Base-by-base conservation (phyloP, 345 rosid species). In the Pugionium cornutum region DNA sequence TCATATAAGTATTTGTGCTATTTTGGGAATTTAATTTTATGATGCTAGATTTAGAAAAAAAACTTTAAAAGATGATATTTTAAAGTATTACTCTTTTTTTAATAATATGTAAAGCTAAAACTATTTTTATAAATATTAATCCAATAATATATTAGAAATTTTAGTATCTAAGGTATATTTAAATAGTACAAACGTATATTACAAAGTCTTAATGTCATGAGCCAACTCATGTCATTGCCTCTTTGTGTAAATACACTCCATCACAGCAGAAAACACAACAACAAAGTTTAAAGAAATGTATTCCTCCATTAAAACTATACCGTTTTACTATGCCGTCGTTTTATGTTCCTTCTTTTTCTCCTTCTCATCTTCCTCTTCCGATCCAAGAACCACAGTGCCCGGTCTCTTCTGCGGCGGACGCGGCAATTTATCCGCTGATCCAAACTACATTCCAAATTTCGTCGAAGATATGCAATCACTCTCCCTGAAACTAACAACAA, bases 381-480 rank as follows among this genome's bases (percentile, higher is more conserved):
- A 66, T 32, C 43, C 48, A 11, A 65, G 72, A 66, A 58, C 61
- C 41, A 64, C 69, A 30, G 52, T 53, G 26, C 31, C 48, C 2
- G 42, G 9, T 6, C 78, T 76, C 31, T 69, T 61, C 64, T 58
- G 81, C 67, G 68, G 66, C 31, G 54, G 61, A 8, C 34, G 40
- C 54, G 39, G 30, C 58, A 57, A 44, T 7, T 36, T 57, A 61
- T 76, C 76, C 39, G 7, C 64, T 0, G 8, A 18, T 3, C 58
- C 65, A 3, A 41, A 46, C 69, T 71, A 9, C 69, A 71, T 71
- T 45, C 75, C 69, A 39, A 63, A 43, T 1, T 71, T 73, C 51
- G 58, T 81, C 35, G 44, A 53, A 30, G 41, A 56, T 3, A 76
- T 81, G 75, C 75, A 56, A 10, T 63, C 64, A 29, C 75, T 71